Evolutionary conservation across 805 yeast genomes (phyloP).

Genomic region (Maudiozyma bulderi): DNA sequence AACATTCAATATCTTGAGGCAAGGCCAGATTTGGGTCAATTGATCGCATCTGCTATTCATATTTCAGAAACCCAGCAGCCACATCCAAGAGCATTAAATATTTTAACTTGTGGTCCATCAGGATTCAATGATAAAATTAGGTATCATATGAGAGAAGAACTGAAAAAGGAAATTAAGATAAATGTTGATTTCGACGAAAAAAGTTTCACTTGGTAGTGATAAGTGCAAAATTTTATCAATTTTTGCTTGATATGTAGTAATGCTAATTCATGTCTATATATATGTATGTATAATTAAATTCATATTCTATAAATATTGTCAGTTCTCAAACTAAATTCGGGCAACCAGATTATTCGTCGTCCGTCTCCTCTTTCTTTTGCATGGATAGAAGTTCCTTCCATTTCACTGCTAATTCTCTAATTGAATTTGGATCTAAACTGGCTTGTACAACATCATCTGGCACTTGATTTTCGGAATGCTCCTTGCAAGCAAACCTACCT

Average conservation of each 20-base stretch:
- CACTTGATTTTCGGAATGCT: conserved; percentile 82
- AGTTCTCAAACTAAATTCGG: not conserved
- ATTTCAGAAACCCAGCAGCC: conserved; percentile 15
- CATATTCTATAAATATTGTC: not conserved
- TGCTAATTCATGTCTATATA: not conserved
- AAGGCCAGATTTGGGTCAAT: conserved; percentile 38
- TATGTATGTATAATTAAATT: not conserved
- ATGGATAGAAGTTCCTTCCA: conserved; percentile 39
- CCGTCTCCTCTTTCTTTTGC: conserved; percentile 17
- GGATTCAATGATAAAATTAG: conserved; percentile 49
- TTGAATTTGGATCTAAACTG: conserved; percentile 52
- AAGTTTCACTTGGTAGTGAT: conserved; percentile 26
- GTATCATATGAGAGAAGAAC: conserved; percentile 34
- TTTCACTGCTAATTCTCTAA: conserved; percentile 56
- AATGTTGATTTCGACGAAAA: conserved; percentile 28
- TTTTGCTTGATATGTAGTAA: not conserved
- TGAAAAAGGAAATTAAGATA: conserved; percentile 19
- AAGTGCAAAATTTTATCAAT: not conserved
- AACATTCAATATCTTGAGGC: conserved; percentile 21
- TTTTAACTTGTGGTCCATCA: conserved; percentile 58
- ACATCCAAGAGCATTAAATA: conserved; percentile 30
- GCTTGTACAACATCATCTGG: conserved; percentile 90
- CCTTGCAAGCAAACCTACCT: conserved; percentile 69
- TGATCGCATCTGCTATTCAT: conserved; percentile 31
- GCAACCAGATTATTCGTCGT: not conserved